These are phyloP conservation scores for Nannizziopsis arthrosporioides DNA, from an alignment of 2,329 filamentous ascomycete genomes.

Conservation along the genomic window DNA sequence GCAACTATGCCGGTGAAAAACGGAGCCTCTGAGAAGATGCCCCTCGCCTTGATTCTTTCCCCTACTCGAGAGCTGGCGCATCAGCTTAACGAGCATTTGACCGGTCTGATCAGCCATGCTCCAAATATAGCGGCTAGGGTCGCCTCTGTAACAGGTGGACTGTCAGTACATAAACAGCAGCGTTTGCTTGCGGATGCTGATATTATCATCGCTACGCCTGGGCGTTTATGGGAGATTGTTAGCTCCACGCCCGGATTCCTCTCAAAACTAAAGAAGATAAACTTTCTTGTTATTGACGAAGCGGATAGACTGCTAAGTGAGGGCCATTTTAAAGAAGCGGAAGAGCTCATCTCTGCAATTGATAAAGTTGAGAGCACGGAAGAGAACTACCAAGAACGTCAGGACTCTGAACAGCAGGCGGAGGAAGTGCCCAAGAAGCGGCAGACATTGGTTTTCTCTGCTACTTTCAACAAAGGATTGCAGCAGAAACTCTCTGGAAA, in stretches of 20 bases:
- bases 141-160: conserved; percentile 81
- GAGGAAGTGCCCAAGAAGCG: conserved; percentile 37
- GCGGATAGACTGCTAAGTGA: conserved; percentile 84
- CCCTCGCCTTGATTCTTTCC: conserved; percentile 70
- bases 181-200: conserved; percentile 73
- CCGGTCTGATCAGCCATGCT: conserved; percentile 55
- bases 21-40: conserved; percentile 30
- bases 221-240: conserved; percentile 87
- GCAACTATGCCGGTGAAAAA: conserved; percentile 29
- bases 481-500: conserved; percentile 85
- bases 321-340: conserved; percentile 88
- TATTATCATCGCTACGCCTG: conserved; percentile 86
- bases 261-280: conserved; percentile 57
- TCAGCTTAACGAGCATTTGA: conserved; percentile 76
- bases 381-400: conserved; percentile 22
- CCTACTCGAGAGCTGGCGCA: conserved; percentile 90
- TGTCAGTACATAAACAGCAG: conserved; percentile 92
- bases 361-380: conserved; percentile 50
- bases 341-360: conserved; percentile 71
- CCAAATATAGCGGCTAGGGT: conserved; percentile 51
- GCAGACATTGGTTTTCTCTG: conserved; percentile 92
- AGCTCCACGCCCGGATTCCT: conserved; percentile 61
- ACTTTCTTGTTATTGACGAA: conserved; percentile 84
- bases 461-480: conserved; percentile 82
- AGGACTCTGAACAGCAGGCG: conserved; percentile 25